Percentiles rank a stretch among this genome's conserved stretches.
Conservation (phyloP, 2,329 filamentous ascomycete genomes). For the Neofusicoccum sp. region DNA sequence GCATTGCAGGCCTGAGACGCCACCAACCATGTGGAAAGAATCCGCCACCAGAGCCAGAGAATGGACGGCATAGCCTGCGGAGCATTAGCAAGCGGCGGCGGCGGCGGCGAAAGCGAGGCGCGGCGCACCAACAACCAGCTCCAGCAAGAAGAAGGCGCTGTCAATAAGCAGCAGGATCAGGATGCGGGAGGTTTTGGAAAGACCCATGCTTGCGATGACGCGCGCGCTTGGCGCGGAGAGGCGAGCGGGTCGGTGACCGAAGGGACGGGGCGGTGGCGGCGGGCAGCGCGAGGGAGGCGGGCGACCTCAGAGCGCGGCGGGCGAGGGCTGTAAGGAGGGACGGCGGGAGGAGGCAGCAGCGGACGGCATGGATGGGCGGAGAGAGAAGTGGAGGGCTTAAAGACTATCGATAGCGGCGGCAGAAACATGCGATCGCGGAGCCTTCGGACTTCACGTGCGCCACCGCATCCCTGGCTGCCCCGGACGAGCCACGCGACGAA, state of each 20-base stretch:
- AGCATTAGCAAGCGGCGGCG: conserved; percentile 18
- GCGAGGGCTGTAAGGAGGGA: neutral
- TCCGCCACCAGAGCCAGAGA: conserved; percentile 94
- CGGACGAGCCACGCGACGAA: neutral
- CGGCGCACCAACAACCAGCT: conserved; percentile 70
- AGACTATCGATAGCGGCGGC: conserved; percentile 11
- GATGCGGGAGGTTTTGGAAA: conserved; percentile 92
- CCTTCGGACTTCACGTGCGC: neutral
- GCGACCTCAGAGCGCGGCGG: neutral
- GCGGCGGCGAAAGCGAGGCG: neutral
- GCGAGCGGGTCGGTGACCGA: neutral
- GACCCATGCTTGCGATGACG: conserved; percentile 63
- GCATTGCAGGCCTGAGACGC: neutral
- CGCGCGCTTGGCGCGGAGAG: conserved; percentile 4
- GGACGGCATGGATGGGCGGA: neutral
- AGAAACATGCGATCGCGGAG: neutral
- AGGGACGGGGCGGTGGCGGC: neutral
- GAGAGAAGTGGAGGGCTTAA: neutral
- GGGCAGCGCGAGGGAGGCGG: neutral
- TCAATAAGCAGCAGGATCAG: conserved; percentile 92
- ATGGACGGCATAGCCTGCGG: conserved; percentile 74
- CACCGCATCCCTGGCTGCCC: neutral
- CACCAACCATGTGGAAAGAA: conserved; percentile 91
- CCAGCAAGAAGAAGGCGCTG: conserved; percentile 84
- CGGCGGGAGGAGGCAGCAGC: neutral